phyloP scores from a whole-genome alignment of 768 basidiomycete species.

The Pilatotrama ljubarskyi region DNA sequence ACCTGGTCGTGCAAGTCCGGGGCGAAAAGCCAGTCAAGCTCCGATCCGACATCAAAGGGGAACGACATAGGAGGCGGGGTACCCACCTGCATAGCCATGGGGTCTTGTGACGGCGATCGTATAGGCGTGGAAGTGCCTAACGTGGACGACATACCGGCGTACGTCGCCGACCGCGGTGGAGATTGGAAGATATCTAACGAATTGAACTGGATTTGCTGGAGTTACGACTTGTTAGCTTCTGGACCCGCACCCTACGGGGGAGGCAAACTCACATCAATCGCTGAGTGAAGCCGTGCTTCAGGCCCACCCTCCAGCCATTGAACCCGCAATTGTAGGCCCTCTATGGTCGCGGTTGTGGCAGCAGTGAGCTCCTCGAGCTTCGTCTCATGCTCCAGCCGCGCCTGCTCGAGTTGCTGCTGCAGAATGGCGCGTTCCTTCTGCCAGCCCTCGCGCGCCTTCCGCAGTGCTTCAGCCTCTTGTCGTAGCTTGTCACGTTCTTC shows the following conservation, averaged over 20 bases:
- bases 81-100: conserved; percentile 11
- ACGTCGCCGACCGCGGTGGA: background rate
- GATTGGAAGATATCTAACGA: background rate
- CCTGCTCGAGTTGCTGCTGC: background rate
- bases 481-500: background rate
- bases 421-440: background rate
- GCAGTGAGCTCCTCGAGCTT: background rate
- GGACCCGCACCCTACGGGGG: background rate
- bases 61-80: background rate
- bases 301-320: background rate
- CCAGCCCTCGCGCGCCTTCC: background rate
- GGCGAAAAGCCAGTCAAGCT: background rate
- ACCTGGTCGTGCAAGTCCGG: background rate
- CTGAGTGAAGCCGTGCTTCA: background rate
- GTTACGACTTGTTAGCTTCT: background rate
- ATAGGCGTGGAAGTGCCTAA: background rate
- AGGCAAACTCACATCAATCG: background rate
- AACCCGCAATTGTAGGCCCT: background rate
- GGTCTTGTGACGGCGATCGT: background rate
- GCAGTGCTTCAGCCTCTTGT: background rate
- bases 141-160: background rate
- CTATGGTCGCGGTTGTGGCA: background rate
- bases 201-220: conserved; percentile 1
- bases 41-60: background rate
- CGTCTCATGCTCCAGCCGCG: background rate